Conservation (phyloP, 495 filamentous ascomycete species). For the Hyaloscypha bicolor region DNA sequence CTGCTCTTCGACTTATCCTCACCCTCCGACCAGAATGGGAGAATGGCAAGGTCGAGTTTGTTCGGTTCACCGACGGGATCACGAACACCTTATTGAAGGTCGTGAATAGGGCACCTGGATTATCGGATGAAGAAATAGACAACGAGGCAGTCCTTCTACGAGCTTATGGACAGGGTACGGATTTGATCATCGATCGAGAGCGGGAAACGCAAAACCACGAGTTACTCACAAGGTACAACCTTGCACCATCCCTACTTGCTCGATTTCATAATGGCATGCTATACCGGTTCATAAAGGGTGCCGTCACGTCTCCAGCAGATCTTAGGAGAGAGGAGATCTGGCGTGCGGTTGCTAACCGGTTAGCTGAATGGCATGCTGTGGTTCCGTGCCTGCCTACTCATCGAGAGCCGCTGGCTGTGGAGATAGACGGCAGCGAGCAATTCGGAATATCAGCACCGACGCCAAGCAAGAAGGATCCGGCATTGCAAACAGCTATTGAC, state of each 20-base stretch:
- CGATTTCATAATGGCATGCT: constrained; percentile 96
- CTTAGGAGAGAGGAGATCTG: constrained; percentile 71
- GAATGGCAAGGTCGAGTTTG: constrained; percentile 80
- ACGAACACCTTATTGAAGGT: constrained; percentile 95
- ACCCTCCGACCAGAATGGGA: constrained; percentile 85
- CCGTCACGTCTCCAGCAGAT: constrained; percentile 77
- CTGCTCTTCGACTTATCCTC: constrained; percentile 77
- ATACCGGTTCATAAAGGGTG: constrained; percentile 86
- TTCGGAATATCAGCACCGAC: constrained; percentile 29
- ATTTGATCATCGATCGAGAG: constrained; percentile 94
- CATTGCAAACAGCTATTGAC: constrained; percentile 47
- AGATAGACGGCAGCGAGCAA: constrained; percentile 38
- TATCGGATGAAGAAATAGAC: constrained; percentile 77
- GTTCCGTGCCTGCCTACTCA: constrained; percentile 60
- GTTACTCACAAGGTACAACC: constrained; percentile 72
- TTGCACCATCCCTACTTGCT: constrained; percentile 86
- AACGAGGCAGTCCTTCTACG: constrained; percentile 86
- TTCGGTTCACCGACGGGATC: constrained; percentile 95
- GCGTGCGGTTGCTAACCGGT: constrained; percentile 76
- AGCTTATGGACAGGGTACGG: constrained; percentile 93
- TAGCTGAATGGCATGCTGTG: constrained; percentile 92
- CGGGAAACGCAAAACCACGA: constrained; percentile 70
- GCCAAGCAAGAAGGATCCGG: constrained; percentile 39
- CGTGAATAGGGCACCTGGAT: constrained; percentile 76
- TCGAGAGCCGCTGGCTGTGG: constrained; percentile 29